Evolutionary conservation across 2,329 filamentous ascomycete genomes (phyloP).

Genomic region (Atkinsonella texensis): DNA sequence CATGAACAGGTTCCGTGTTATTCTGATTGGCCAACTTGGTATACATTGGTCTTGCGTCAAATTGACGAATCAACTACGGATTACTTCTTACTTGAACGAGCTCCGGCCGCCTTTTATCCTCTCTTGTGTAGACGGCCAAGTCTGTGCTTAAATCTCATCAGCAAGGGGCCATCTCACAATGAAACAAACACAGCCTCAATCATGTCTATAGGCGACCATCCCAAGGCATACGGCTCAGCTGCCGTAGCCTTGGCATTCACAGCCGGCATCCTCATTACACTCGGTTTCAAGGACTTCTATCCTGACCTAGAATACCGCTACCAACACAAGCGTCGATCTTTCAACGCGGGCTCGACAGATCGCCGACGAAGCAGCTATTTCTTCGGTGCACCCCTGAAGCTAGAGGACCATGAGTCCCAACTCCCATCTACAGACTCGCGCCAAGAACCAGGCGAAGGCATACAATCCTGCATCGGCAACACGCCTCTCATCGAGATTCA

Average conservation of each 20-base stretch:
- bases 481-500: slow-evolving; percentile 81
- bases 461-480: slow-evolving; percentile 86
- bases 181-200: not conserved
- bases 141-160: not conserved
- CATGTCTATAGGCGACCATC: slow-evolving; percentile 51
- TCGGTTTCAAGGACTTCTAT: slow-evolving; percentile 71
- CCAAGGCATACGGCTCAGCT: slow-evolving; percentile 49
- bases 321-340: slow-evolving; percentile 28
- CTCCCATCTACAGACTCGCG: not conserved
- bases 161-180: not conserved
- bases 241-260: slow-evolving; percentile 62
- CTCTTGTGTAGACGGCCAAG: not conserved
- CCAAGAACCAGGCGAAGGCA: slow-evolving; percentile 45
- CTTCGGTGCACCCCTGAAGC: slow-evolving; percentile 34
- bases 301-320: slow-evolving; percentile 59
- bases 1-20: not conserved
- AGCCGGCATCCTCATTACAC: slow-evolving; percentile 62
- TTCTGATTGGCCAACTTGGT: not conserved
- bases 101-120: not conserved
- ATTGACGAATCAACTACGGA: not conserved
- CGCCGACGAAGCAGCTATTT: slow-evolving; percentile 31
- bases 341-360: slow-evolving; percentile 2
- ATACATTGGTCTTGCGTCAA: too few species aligned
- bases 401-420: slow-evolving; percentile 42
- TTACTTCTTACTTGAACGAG: not conserved